Evolutionary conservation across 2,329 filamentous ascomycete genomes (phyloP), one percentile per base, ranked within the genome.

Genomic region (Sclerotinia glacialis): DNA sequence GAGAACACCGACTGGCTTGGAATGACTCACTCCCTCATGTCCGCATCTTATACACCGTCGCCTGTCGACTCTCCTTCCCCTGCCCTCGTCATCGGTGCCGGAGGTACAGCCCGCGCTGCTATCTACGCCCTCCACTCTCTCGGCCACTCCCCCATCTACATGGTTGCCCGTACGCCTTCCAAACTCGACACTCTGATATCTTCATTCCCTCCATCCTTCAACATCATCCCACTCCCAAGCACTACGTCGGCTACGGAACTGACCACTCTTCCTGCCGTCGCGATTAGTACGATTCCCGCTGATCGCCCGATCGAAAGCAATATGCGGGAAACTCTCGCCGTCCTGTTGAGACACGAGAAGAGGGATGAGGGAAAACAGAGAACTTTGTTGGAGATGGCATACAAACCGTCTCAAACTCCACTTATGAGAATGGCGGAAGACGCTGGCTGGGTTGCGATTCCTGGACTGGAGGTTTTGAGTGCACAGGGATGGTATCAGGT

Each of bases 1-100:
- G 91, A 93, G 76, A 99, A 99, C 78, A 99, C 95, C 16, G 95
- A 99, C 80, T 99, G 93, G 90, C 85, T 87, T 74, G 95, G 95
- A 69, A 99, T 99, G 87, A 87, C 90, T 2, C 86, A 90, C 72
- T 89, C 91, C 4, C 84, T 99, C 44, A 68, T 71, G 6, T 71
- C 75, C 7, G 69, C 67, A 26, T 70, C 69, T 34, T 75, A 74
- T 55, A 64, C 69, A 4, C 69, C 73, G 4, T 64, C 71, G 16
- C 69, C 72, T 21, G 74, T 76, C 5, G 76, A 69, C 23, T 47
- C 71, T 21, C 71, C 71, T 47, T 79, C 81, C 52, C 85, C 88
- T 65, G 94, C 86, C 34, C 85, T 97, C 71, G 91, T 98, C 18
- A 86, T 99, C 64, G 95, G 95, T 3, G 92, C 92, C 9, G 95